A percentile compares a stretch with the other conserved stretches of the same genome.
Conservation (phyloP, 805 yeast genomes). For the Huiozyma naganishii region DNA sequence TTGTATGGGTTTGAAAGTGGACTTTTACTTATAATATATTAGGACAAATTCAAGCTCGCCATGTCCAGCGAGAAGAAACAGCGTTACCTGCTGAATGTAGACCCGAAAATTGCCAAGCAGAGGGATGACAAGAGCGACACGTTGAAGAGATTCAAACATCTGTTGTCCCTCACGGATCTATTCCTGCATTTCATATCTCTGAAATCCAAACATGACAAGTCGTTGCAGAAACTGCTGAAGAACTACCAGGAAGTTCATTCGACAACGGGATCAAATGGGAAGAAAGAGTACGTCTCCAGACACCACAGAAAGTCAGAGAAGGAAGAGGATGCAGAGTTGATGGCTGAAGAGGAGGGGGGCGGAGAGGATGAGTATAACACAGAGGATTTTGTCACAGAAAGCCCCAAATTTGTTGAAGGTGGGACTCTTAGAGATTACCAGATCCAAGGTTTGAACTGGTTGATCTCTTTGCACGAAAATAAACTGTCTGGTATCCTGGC, state of each 20-base stretch:
- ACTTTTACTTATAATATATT: no score
- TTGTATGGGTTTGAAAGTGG: no score
- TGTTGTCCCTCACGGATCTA: slow-evolving; percentile 72
- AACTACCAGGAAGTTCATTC: slow-evolving; percentile 40
- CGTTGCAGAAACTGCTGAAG: slow-evolving; percentile 49
- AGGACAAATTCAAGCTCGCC: slow-evolving; percentile 1
- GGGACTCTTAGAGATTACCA: slow-evolving; percentile 87
- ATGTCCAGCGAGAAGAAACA: slow-evolving; percentile 32
- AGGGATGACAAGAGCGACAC: slow-evolving; percentile 50
- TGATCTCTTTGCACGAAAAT: slow-evolving; percentile 79
- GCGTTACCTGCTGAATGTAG: slow-evolving; percentile 40
- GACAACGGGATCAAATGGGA: slow-evolving; percentile 21
- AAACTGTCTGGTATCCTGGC: slow-evolving; percentile 87
- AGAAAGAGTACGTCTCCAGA: slow-evolving; percentile 17
- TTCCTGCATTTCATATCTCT: slow-evolving; percentile 82
- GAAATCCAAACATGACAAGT: slow-evolving; percentile 68
- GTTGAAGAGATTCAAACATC: slow-evolving; percentile 66
- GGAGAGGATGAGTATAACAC: slow-evolving; percentile 28
- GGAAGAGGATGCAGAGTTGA: slow-evolving; percentile 89
- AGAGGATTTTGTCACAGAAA: slow-evolving; percentile 65
- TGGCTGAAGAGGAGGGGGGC: slow-evolving; percentile 64
- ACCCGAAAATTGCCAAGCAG: slow-evolving; percentile 46
- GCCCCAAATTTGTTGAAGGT: slow-evolving; percentile 60
- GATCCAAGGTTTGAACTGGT: slow-evolving; percentile 92
- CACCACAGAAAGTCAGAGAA: slow-evolving; percentile 84